A percentile compares a stretch with the other conserved stretches of the same genome.
Evolutionary conservation across 192 early-diverging fungal genomes (phyloP).

Genomic region (Thoreauomyces humboldtii): DNA sequence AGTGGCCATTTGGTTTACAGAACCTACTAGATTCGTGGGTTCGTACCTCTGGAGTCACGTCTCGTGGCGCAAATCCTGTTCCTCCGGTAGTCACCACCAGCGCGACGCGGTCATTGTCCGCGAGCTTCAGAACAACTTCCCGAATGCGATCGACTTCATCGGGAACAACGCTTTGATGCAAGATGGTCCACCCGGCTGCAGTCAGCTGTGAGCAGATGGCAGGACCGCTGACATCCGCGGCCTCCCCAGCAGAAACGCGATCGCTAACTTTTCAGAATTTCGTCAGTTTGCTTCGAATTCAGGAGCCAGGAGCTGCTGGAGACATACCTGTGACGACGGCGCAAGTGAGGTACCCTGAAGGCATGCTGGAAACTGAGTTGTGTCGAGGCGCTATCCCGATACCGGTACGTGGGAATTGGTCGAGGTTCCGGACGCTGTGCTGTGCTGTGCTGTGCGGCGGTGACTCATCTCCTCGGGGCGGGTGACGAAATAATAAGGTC

Average conservation of each 20-base stretch:
- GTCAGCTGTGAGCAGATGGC: constrained; percentile 17
- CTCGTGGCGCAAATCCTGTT: constrained; percentile 85
- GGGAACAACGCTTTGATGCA: constrained; percentile 11
- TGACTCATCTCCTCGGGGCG: too few species aligned
- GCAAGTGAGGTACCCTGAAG: too few species aligned
- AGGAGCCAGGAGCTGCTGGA: not conserved
- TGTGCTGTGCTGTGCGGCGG: too few species aligned
- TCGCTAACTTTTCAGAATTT: constrained; percentile 24
- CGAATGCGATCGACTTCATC: constrained; percentile 34
- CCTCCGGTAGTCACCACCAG: constrained; percentile 86
- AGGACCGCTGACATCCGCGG: constrained; percentile 32
- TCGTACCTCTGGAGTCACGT: constrained; percentile 81
- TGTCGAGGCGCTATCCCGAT: too few species aligned
- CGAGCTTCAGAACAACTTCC: constrained; percentile 8
- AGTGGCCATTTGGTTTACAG: too few species aligned
- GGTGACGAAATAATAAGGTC: too few species aligned
- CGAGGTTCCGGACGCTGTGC: too few species aligned
- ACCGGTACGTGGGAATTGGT: too few species aligned
- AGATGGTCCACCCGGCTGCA: constrained; percentile 21
- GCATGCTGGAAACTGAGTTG: too few species aligned
- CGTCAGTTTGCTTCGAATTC: not conserved
- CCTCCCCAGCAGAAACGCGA: constrained; percentile 23
- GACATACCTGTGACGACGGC: constrained; percentile 1
- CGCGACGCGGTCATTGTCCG: constrained; percentile 32
- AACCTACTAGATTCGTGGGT: too few species aligned